Evolutionary conservation across 768 basidiomycete genomes (phyloP), one percentile per base, ranked within the genome.

Genomic region (Auriscalpium orientale): DNA sequence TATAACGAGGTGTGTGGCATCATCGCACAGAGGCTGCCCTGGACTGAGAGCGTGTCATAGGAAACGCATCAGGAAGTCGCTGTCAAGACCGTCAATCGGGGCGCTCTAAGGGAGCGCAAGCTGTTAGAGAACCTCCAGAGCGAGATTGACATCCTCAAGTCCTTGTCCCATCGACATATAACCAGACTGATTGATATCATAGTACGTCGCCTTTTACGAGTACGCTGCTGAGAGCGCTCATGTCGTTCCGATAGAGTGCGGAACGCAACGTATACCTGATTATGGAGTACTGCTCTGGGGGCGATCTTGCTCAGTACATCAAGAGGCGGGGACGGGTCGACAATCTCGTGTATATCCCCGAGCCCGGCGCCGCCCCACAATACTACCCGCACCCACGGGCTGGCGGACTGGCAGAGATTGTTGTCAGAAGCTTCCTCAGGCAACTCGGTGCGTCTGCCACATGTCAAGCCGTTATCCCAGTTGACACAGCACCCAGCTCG

Each of bases 81-180:
- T 8, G 87, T 99, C 73, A 98, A 99, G 78, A 90, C 93, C 8
- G 91, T 99, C 54, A 86, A 89, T 57, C 83, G 87, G 51, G 83
- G 88, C 66, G 91, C 85, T 62, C 81, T 99, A 37, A n/a, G n/a
- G 28, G 93, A 87, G 37, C 76, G 89, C 13, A 99, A 98, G 72
- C 81, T 98, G 16, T 84, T 98, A 56, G 95, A 98, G 74, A 98
- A 98, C 67, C 82, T 98, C n/a, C 93, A 97, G 69, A 90, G 89
- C 64, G 97, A 99, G 77, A 98, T 98, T 56, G 85, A 92, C 59
- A 98, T 99, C 60, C 82, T 98, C 64, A 98, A 98, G 75, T 85
- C 86, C 1, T 80, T 98, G 51, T 89, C 87, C 5, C 94, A 99
- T 70, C 77, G 89, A 45, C 93, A 98, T 72, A 90, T 99, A 52